Conservation (phyloP, 805 yeast genomes). For the Kazachstania viticola region DNA sequence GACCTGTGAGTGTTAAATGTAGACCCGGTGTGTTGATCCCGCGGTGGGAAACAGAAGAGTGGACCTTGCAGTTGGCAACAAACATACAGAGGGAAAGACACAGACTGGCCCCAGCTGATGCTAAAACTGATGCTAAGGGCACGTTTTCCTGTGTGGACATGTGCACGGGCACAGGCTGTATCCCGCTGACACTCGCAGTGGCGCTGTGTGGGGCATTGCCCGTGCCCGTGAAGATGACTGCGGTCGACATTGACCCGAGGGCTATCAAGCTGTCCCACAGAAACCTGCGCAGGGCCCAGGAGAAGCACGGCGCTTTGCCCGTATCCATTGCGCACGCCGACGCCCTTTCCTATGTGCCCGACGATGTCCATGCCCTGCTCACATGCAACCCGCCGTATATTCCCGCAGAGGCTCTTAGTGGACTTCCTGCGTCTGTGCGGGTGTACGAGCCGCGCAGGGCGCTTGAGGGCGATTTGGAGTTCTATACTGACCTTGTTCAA, state of each 20-base stretch:
- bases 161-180: conserved; percentile 87
- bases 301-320: too few species aligned
- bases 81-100: too few species aligned
- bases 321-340: too few species aligned
- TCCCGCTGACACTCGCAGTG: conserved; percentile 34
- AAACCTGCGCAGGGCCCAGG: too few species aligned
- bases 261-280: too few species aligned
- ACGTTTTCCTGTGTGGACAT: neutral
- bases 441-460: conserved; percentile 69
- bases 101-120: too few species aligned
- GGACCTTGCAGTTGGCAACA: conserved; percentile 36
- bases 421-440: conserved; percentile 55
- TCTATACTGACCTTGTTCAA: conserved; percentile 45
- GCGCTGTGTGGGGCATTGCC: neutral
- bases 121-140: too few species aligned
- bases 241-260: too few species aligned
- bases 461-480: conserved; percentile 65
- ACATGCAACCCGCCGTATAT: conserved; percentile 92
- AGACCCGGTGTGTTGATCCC: conserved; percentile 68
- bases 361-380: conserved; percentile 36
- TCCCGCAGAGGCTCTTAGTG: conserved; percentile 22
- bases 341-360: neutral
- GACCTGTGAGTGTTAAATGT: conserved; percentile 49
- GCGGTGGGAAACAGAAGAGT: conserved; percentile 91
- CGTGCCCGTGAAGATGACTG: too few species aligned